Evolutionary conservation across 108 stramenopile genomes (phyloP).

Genomic region (Nitzschia sp.): DNA sequence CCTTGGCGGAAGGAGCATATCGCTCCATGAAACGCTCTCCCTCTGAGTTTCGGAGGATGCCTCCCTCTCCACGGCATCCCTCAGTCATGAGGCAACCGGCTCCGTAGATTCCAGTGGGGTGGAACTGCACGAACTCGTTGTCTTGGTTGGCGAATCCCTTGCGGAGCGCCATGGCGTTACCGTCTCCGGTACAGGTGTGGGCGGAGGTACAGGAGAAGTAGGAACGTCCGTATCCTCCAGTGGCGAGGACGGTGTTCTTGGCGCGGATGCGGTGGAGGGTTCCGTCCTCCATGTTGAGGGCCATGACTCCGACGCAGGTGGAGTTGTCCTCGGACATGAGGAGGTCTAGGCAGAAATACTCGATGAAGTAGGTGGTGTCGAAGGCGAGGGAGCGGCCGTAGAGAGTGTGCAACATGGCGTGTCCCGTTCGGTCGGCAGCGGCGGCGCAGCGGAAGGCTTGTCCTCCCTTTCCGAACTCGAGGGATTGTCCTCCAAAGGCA

Average conservation of each 20-base stretch:
- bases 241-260: conserved; percentile 98
- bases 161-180: conserved; percentile 95
- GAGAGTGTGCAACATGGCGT: conserved; percentile 99
- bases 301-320: conserved; percentile 92
- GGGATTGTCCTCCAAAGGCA: conserved; percentile 97
- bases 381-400: conserved; percentile 98
- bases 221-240: conserved; percentile 97
- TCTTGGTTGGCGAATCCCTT: conserved; percentile 85
- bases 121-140: conserved; percentile 99
- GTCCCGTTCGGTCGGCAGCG: conserved; percentile 99
- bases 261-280: conserved; percentile 95
- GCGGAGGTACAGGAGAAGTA: conserved; percentile 98
- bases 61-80: conserved; percentile 99
- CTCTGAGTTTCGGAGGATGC: conserved; percentile 93
- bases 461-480: conserved; percentile 98
- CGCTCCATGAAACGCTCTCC: conserved; percentile 99
- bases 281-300: conserved; percentile 99
- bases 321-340: conserved; percentile 88
- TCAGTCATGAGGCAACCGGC: conserved; percentile 99
- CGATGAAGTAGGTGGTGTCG: conserved; percentile 99
- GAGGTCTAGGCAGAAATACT: conserved; percentile 97
- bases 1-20: conserved; percentile 98
- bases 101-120: conserved; percentile 99
- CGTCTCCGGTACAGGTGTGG: conserved; percentile 99
- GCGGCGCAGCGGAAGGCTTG: conserved; percentile 95